Percentiles rank a stretch among this genome's conserved stretches.
Evolutionary conservation across 1,284 basidiomycete genomes (phyloP).

Genomic region (Exsudoporus floridanus): DNA sequence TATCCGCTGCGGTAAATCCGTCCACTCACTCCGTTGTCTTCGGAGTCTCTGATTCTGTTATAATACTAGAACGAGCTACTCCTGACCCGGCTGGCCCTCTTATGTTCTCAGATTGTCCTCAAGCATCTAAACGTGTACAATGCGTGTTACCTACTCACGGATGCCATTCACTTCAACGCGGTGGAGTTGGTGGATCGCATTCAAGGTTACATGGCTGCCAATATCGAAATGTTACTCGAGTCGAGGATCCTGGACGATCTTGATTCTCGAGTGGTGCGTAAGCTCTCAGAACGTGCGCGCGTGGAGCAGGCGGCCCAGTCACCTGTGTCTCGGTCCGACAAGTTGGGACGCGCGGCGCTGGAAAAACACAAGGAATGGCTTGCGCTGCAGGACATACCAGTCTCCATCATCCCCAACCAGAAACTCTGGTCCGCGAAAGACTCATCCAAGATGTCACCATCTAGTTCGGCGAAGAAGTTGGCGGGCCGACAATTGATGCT

Average conservation of each 20-base stretch:
- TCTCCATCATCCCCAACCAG: conserved; percentile 51
- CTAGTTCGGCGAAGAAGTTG: conserved; percentile 33
- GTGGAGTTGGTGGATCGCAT: conserved; percentile 68
- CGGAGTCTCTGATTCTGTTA: conserved; percentile 4
- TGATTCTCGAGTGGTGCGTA: conserved; percentile 62
- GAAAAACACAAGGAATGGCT: conserved; percentile 76
- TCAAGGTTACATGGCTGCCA: conserved; percentile 80
- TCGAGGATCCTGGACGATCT: conserved; percentile 78
- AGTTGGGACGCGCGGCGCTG: conserved; percentile 59
- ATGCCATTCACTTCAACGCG: conserved; percentile 82
- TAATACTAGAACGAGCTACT: conserved; percentile 78
- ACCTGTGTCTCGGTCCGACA: conserved; percentile 61
- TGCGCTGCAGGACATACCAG: conserved; percentile 78
- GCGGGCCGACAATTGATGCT: conserved; percentile 14
- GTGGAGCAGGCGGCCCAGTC: conserved; percentile 66
- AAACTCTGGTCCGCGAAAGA: conserved; percentile 32
- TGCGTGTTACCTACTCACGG: conserved; percentile 77
- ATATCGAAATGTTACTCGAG: conserved; percentile 89
- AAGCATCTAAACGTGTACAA: conserved; percentile 75
- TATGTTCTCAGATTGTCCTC: conserved; percentile 79
- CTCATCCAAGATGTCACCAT: conserved; percentile 18
- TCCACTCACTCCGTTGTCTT: neutral
- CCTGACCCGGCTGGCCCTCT: conserved; percentile 78
- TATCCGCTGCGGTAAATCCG: conserved; percentile 74
- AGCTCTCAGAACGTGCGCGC: conserved; percentile 64